These are phyloP conservation scores for Carex sylvatica DNA, from an alignment of 202 grass and related monocot species.

Conservation along the genomic window DNA sequence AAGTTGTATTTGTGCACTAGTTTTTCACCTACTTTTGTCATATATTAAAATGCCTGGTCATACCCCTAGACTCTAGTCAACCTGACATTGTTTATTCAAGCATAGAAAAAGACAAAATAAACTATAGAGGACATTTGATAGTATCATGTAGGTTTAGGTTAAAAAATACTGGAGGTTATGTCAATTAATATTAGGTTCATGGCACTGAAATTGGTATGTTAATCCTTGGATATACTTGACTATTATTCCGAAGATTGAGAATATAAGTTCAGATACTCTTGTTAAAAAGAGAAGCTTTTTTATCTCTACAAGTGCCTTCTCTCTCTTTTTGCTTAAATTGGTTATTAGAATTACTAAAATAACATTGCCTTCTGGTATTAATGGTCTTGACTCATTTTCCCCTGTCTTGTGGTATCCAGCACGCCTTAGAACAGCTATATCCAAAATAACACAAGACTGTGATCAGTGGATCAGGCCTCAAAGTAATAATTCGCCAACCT, in stretches of 20 bases:
- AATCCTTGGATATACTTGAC: neutral
- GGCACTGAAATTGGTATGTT: neutral
- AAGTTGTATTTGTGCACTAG: neutral
- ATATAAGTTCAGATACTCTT: neutral
- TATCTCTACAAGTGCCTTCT: neutral
- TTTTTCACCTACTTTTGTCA: neutral
- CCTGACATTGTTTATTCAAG: neutral
- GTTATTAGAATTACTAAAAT: neutral
- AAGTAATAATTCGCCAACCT: slow-evolving; percentile 56
- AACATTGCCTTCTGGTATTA: slow-evolving; percentile 15
- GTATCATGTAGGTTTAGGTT: neutral
- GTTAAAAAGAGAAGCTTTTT: neutral
- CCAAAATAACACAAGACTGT: slow-evolving; percentile 94
- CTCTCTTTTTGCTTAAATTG: neutral
- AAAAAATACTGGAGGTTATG: neutral
- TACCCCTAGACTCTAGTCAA: neutral
- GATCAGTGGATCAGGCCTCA: slow-evolving; percentile 92
- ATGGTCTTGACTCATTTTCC: neutral
- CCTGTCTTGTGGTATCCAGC: slow-evolving; percentile 44
- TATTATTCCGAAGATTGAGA: neutral
- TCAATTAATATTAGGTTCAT: slow-evolving; percentile 3
- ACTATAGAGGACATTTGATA: slow-evolving; percentile 8
- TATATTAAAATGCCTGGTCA: neutral
- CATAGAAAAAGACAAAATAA: neutral
- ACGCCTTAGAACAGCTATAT: slow-evolving; percentile 74